Base-by-base conservation (phyloP, 2,329 filamentous ascomycete species). In the Trichoderma sp. region DNA sequence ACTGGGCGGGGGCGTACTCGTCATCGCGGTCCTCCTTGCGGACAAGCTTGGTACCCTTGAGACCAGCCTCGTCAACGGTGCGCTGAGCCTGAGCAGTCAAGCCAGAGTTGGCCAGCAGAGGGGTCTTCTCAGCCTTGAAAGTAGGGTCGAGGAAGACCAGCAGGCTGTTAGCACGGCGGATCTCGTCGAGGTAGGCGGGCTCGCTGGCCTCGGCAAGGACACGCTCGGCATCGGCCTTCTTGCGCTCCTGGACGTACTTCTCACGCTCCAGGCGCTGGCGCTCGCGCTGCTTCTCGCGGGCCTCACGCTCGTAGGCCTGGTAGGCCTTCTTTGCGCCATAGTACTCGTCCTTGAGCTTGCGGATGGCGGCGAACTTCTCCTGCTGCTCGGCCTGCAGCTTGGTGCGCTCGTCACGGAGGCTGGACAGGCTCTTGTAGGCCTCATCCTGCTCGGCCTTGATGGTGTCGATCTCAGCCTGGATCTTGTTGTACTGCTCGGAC, bases 391-490 rank as follows among this genome's bases (percentile, higher is more conserved):
- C 89, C 78, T 97, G 92, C 67, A 96, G 88, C 85, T 91, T 93
- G 80, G 90, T 91, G 74, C 93, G 91, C 85, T 98, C 93, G 77
- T 97, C 95, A 71, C 93, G 91, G 74, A 98, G 90, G 71, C 87
- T 82, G 76, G 94, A 95, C 73, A 98, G 85, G 85, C 90, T 93
- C 88, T 97, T 97, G 88, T 92, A 97, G 43, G 91, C 93, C 76
- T 92, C 90, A 78, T 98, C 94, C 83, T 97, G 93, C 85, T 97
- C 93, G 62, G 92, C 92, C 86, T 97, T 97, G 85, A 99, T 93
- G 73, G 85, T 82, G 81, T 98, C 94, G 67, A 98, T 87, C 85
- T 99, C 95, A 76, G 91, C 89, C 84, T 96, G 93, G 79, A 98
- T 90, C 81, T 89, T 88, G 79, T 88, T 91, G 86, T 97, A 98